Evolutionary conservation across 23 red algal genomes (phyloP).

Genomic region (Gracilariopsis chorda): DNA sequence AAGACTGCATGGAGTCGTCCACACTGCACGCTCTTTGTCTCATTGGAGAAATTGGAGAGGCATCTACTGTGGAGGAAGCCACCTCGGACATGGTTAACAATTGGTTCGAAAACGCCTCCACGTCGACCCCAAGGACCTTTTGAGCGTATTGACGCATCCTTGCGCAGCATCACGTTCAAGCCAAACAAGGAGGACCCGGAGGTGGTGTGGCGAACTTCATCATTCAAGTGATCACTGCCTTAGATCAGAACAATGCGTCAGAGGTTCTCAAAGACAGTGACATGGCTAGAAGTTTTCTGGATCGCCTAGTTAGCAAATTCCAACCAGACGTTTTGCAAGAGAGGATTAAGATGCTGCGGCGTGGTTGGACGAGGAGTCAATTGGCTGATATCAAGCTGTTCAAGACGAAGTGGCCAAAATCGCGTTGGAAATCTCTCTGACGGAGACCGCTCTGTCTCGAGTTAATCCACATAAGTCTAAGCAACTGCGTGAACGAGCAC

Average conservation of each 20-base stretch:
- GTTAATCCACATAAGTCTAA: too few species aligned
- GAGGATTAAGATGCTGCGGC: too few species aligned
- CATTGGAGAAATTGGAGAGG: slow-evolving; percentile 42
- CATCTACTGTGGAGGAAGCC: slow-evolving; percentile 2
- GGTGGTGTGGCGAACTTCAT: neutral
- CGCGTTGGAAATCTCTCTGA: too few species aligned
- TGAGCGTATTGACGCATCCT: neutral
- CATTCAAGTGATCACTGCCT: neutral
- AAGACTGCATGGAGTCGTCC: neutral
- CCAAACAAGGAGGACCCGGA: neutral
- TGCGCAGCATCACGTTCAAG: neutral
- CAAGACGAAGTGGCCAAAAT: too few species aligned
- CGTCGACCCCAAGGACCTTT: neutral
- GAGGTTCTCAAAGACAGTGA: neutral
- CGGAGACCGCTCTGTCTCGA: too few species aligned
- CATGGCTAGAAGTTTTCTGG: neutral
- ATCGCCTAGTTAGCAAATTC: neutral
- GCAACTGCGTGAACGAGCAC: too few species aligned
- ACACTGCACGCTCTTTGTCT: slow-evolving; percentile 27
- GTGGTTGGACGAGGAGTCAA: neutral
- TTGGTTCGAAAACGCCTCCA: neutral
- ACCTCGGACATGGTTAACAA: slow-evolving; percentile 4
- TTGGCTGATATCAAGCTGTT: neutral
- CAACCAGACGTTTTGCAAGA: neutral
- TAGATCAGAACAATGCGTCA: neutral